Percentiles rank a stretch among this genome's conserved stretches.
Evolutionary conservation across 129 eudicot species (phyloP).

Genomic region (Erigeron canadensis): DNA sequence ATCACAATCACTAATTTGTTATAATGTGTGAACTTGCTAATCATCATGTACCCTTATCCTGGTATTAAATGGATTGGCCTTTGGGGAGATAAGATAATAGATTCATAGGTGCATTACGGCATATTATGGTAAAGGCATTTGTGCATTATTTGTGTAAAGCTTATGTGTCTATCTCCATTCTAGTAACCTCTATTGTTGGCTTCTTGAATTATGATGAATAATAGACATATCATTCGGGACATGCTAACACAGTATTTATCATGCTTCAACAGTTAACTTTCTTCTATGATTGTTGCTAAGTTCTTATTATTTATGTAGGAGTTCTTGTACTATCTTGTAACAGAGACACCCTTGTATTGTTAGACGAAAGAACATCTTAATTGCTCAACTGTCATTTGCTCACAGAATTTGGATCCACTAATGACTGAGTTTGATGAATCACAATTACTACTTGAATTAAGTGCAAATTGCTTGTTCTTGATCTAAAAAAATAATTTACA

Average conservation of each 20-base stretch:
- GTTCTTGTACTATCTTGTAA: background rate
- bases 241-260: background rate
- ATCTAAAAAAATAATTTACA: background rate
- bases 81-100: background rate
- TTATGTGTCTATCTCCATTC: background rate
- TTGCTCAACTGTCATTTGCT: background rate
- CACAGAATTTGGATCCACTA: background rate
- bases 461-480: background rate
- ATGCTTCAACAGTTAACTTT: background rate
- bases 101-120: background rate
- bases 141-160: slow-evolving; percentile 1
- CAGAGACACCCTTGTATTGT: background rate
- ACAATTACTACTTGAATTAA: background rate
- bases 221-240: background rate
- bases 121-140: background rate
- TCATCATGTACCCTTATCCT: background rate
- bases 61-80: background rate
- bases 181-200: background rate
- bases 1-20: background rate
- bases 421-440: background rate
- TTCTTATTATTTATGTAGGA: background rate
- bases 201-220: background rate
- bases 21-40: background rate
- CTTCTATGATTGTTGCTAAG: background rate
- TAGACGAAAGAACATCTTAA: background rate